A percentile compares a stretch with the other conserved stretches of the same genome.
phyloP scores from a whole-genome alignment of 1,284 basidiomycete genomes.

The Mycosarcoma maydis region DNA sequence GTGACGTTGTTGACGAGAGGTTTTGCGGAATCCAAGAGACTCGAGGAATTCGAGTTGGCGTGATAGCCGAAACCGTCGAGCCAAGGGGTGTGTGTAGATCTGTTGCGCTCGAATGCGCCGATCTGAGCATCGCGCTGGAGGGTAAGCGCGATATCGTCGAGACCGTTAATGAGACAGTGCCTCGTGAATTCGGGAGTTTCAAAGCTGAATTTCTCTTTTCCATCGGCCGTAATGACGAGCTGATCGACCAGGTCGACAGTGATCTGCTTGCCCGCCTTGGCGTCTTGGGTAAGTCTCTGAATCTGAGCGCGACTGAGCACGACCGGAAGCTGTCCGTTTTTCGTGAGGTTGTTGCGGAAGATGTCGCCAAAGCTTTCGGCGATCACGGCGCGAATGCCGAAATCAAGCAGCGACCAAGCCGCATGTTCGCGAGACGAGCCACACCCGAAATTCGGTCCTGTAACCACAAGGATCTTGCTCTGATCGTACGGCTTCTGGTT shows the following conservation, averaged over 20 bases:
- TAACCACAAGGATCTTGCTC: slow-evolving; percentile 61
- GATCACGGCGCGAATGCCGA: slow-evolving; percentile 63
- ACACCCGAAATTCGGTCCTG: slow-evolving; percentile 64
- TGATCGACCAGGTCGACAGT: slow-evolving; percentile 59
- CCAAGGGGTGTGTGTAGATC: slow-evolving; percentile 59
- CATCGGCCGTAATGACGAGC: slow-evolving; percentile 55
- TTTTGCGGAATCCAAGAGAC: slow-evolving; percentile 45
- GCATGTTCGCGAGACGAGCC: slow-evolving; percentile 64
- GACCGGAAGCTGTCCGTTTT: slow-evolving; percentile 63
- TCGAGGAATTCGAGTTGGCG: slow-evolving; percentile 6
- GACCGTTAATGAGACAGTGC: slow-evolving; percentile 62
- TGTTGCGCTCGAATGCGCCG: slow-evolving; percentile 45
- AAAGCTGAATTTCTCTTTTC: slow-evolving; percentile 50
- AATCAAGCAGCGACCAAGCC: slow-evolving; percentile 64
- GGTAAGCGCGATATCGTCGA: slow-evolving; percentile 64
- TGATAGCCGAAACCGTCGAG: slow-evolving; percentile 57
- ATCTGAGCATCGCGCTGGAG: slow-evolving; percentile 58
- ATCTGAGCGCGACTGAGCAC: slow-evolving; percentile 52
- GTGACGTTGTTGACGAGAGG: slow-evolving; percentile 31
- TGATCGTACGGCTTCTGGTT: slow-evolving; percentile 58
- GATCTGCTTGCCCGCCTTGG: slow-evolving; percentile 58
- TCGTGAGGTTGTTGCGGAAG: slow-evolving; percentile 62
- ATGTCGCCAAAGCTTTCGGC: slow-evolving; percentile 63
- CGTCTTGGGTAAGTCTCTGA: slow-evolving; percentile 50
- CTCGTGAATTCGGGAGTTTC: slow-evolving; percentile 56